These are phyloP conservation scores for Discostella pseudostelligera DNA, from an alignment of 108 stramenopile genomes.

Conservation along the genomic window DNA sequence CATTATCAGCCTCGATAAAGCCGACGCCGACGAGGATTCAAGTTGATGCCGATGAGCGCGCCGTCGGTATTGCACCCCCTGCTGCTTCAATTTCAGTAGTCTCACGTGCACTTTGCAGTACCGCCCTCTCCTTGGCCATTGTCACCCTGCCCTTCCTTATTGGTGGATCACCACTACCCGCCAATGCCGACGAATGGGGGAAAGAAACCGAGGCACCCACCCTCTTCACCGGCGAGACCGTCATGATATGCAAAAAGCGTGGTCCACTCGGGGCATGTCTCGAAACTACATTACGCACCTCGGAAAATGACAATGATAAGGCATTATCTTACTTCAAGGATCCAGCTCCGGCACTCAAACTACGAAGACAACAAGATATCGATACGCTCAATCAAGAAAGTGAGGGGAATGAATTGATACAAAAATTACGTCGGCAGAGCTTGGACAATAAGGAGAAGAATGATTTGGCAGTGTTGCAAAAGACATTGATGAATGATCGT, in stretches of 20 bases:
- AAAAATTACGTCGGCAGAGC: conserved; percentile 62
- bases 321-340: conserved; percentile 66
- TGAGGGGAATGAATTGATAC: conserved; percentile 70
- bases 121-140: conserved; percentile 15
- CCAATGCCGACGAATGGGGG: conserved; percentile 76
- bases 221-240: conserved; percentile 81
- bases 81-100: too few species aligned
- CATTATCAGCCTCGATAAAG: neutral
- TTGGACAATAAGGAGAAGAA: conserved; percentile 82
- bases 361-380: conserved; percentile 38
- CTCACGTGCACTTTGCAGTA: neutral
- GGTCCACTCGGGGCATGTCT: conserved; percentile 80
- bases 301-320: conserved; percentile 80
- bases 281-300: conserved; percentile 67
- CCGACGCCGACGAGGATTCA: neutral
- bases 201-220: conserved; percentile 75
- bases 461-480: conserved; percentile 56
- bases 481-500: conserved; percentile 78
- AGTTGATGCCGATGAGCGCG: too few species aligned
- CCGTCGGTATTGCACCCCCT: too few species aligned
- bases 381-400: conserved; percentile 29
- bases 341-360: conserved; percentile 48
- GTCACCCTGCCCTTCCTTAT: conserved; percentile 3
- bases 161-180: neutral
- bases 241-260: conserved; percentile 80